phyloP scores from a whole-genome alignment of 2,329 filamentous ascomycete genomes.

The Trichoderma lentiforme region DNA sequence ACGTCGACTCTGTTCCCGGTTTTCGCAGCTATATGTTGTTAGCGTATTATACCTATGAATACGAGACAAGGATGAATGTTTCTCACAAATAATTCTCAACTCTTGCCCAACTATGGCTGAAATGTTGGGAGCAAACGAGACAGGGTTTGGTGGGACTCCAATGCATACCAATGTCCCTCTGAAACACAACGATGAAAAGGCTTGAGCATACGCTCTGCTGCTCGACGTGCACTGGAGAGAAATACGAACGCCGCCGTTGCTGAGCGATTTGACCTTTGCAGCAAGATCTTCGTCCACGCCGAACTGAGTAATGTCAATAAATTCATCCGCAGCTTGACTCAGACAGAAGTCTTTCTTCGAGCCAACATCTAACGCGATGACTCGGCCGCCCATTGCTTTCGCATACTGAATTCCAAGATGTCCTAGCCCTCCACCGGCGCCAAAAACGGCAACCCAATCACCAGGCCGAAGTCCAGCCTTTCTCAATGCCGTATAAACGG shows the following conservation, averaged over 20 bases:
- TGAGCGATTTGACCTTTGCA: constrained; percentile 20
- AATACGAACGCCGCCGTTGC: constrained; percentile 20
- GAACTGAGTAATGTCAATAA: constrained; percentile 12
- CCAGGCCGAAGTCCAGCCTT: background rate
- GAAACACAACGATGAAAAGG: constrained; percentile 26
- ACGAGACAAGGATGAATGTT: background rate
- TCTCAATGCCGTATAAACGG: background rate
- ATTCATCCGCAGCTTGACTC: background rate
- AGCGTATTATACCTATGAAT: background rate
- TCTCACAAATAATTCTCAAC: background rate
- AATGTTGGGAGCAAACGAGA: background rate
- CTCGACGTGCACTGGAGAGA: constrained; percentile 26
- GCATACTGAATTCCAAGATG: constrained; percentile 32
- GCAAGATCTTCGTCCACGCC: background rate
- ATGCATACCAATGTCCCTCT: constrained; percentile 29
- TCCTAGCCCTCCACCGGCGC: constrained; percentile 30
- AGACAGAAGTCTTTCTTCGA: background rate
- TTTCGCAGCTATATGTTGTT: background rate
- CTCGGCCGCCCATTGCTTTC: constrained; percentile 27
- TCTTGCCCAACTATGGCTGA: background rate
- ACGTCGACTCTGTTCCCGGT: background rate
- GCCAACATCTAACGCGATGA: constrained; percentile 29
- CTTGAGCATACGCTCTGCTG: constrained; percentile 24
- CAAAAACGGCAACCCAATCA: background rate
- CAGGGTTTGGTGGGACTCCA: constrained; percentile 22